These are phyloP conservation scores for Psilocybe cubensis DNA, from an alignment of 768 basidiomycete genomes.

Conservation along the genomic window DNA sequence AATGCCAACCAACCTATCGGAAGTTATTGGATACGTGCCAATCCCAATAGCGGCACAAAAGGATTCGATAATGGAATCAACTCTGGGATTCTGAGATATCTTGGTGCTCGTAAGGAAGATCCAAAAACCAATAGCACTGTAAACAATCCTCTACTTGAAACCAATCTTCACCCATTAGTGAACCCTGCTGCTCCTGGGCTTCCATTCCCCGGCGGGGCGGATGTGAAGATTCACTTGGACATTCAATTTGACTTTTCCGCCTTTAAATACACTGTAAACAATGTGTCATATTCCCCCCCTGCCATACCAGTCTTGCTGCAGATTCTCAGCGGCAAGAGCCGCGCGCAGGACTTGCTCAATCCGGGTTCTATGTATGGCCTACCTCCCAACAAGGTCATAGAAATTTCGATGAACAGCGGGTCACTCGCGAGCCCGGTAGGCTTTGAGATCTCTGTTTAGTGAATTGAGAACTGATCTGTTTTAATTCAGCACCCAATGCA, in stretches of 20 bases:
- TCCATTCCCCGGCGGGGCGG: slow-evolving; percentile 41
- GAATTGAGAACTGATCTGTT: too few species aligned
- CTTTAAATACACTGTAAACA: slow-evolving; percentile 31
- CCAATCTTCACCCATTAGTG: slow-evolving; percentile 40
- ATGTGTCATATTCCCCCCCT: slow-evolving; percentile 35
- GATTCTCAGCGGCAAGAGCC: slow-evolving; percentile 48
- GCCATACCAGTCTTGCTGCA: slow-evolving; percentile 52
- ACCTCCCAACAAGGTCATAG: slow-evolving; percentile 48
- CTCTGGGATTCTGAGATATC: slow-evolving; percentile 54
- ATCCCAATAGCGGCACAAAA: slow-evolving; percentile 24
- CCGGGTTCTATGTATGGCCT: slow-evolving; percentile 45
- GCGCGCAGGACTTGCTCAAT: slow-evolving; percentile 42
- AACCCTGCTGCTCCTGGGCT: slow-evolving; percentile 33
- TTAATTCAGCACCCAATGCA: slow-evolving; percentile 44
- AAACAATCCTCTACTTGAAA: slow-evolving; percentile 38
- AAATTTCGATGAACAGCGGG: slow-evolving; percentile 45
- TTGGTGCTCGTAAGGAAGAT: slow-evolving; percentile 45
- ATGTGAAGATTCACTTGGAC: slow-evolving; percentile 41
- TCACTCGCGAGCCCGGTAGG: slow-evolving; percentile 34
- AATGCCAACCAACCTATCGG: slow-evolving; percentile 45
- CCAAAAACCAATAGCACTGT: slow-evolving; percentile 37
- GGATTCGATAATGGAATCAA: slow-evolving; percentile 34
- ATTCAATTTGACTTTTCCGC: slow-evolving; percentile 23
- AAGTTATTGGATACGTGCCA: slow-evolving; percentile 58
- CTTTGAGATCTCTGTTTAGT: neutral